A percentile compares a stretch with the other conserved stretches of the same genome.
Evolutionary conservation across 192 early-diverging fungal genomes (phyloP).

Genomic region (Backusella tuberculispora): DNA sequence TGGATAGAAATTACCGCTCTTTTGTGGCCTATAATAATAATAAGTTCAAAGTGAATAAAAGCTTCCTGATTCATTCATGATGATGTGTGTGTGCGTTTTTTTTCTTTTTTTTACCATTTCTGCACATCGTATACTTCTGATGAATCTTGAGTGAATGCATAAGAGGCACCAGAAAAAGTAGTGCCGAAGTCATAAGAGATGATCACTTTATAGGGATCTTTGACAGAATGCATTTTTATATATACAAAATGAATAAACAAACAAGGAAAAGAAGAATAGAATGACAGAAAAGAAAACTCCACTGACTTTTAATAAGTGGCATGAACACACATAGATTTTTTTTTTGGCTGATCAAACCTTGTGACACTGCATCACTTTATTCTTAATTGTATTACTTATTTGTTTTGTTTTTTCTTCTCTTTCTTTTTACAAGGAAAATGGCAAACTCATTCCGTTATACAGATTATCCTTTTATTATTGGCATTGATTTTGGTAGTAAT

Average conservation of each 20-base stretch:
- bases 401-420: neutral
- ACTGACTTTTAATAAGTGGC: neutral
- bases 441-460: constrained; percentile 20
- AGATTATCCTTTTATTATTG: constrained; percentile 53
- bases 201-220: constrained; percentile 34
- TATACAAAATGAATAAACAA: neutral
- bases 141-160: constrained; percentile 46
- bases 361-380: constrained; percentile 4
- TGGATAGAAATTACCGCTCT: constrained; percentile 43
- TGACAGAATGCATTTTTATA: constrained; percentile 10
- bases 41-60: neutral
- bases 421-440: neutral
- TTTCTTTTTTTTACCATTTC: constrained; percentile 44
- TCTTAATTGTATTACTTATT: neutral
- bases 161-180: constrained; percentile 54
- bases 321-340: neutral
- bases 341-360: neutral
- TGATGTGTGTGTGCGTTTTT: neutral
- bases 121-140: constrained; percentile 49
- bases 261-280: neutral
- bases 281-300: neutral
- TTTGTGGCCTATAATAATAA: constrained; percentile 39
- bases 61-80: too few relatives aligned
- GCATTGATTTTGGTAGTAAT: constrained; percentile 52
- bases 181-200: constrained; percentile 49